A percentile compares a stretch with the other conserved stretches of the same genome.
Evolutionary conservation across 73 alveolate genomes (phyloP).

Genomic region (Blepharisma stoltei): DNA sequence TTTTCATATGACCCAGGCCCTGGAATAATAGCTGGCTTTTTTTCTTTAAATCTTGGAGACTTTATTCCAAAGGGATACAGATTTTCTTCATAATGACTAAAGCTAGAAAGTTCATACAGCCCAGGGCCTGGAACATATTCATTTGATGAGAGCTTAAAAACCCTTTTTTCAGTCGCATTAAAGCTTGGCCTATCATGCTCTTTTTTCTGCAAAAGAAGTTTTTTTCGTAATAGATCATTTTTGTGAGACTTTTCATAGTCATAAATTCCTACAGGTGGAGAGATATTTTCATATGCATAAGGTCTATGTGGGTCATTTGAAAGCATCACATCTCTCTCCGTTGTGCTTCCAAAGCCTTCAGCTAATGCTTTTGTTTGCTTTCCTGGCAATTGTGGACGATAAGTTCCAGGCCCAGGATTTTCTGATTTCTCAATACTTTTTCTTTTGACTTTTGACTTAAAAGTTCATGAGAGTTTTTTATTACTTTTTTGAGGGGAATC

Average conservation of each 20-base stretch:
- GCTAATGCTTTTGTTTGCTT: conserved; percentile 14
- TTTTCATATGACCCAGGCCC: conserved; percentile 28
- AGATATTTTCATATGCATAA: neutral
- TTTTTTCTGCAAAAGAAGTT: neutral
- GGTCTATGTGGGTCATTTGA: neutral
- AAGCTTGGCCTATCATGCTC: neutral
- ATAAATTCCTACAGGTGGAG: neutral
- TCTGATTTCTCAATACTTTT: neutral
- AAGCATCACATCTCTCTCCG: neutral
- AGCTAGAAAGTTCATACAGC: neutral
- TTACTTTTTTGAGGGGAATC: neutral
- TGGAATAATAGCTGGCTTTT: neutral
- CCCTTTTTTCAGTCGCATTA: conserved; percentile 12
- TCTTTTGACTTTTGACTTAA: neutral
- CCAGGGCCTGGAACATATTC: conserved; percentile 13
- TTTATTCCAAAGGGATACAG: neutral
- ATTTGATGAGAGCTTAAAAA: no score
- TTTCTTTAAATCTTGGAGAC: conserved; percentile 14
- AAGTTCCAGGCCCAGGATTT: conserved; percentile 15
- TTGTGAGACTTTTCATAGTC: neutral
- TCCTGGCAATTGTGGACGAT: neutral
- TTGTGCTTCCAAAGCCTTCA: conserved; percentile 30
- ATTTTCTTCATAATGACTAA: neutral
- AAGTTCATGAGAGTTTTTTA: neutral
- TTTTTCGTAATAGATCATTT: neutral